A percentile compares a stretch with the other conserved stretches of the same genome.
Evolutionary conservation across 2,329 filamentous ascomycete species (phyloP).

Genomic region (Aspergillus brasiliensis): DNA sequence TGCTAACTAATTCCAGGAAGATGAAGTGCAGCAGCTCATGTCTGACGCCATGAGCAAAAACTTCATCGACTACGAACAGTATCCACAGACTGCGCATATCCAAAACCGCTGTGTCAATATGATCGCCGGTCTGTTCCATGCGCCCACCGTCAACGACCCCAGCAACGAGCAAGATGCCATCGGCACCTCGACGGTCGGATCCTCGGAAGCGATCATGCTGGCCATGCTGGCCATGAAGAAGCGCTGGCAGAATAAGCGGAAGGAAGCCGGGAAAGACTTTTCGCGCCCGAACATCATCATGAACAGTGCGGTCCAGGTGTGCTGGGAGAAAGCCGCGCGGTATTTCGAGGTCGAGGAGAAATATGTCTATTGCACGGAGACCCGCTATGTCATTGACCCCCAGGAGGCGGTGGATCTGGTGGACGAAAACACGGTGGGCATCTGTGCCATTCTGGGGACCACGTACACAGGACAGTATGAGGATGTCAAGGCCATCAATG

Average conservation of each 20-base stretch:
- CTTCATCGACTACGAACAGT: conserved; percentile 70
- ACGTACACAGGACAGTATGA: conserved; percentile 77
- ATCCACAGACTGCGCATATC: conserved; percentile 62
- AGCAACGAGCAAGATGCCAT: conserved; percentile 59
- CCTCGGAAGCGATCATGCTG: conserved; percentile 70
- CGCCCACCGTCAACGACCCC: conserved; percentile 51
- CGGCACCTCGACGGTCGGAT: conserved; percentile 70
- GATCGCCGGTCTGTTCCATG: conserved; percentile 66
- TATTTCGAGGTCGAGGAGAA: conserved; percentile 71
- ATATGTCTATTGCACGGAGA: conserved; percentile 52
- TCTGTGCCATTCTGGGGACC: conserved; percentile 71
- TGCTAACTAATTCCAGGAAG: conserved; percentile 45
- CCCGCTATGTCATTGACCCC: conserved; percentile 67
- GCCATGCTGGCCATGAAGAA: conserved; percentile 74
- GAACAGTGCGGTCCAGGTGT: conserved; percentile 73
- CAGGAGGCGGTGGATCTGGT: conserved; percentile 66
- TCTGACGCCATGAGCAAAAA: conserved; percentile 71
- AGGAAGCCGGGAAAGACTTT: conserved; percentile 62
- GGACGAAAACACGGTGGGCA: conserved; percentile 76
- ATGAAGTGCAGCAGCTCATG: conserved; percentile 65
- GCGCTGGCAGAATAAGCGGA: conserved; percentile 68
- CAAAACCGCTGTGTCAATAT: conserved; percentile 70
- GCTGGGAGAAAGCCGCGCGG: conserved; percentile 70
- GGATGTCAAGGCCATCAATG: conserved; percentile 67
- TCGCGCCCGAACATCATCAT: conserved; percentile 72